Evolutionary conservation across 2,329 filamentous ascomycete species (phyloP), one percentile per base, ranked within the genome.

Genomic region (Colletotrichum paranaense): DNA sequence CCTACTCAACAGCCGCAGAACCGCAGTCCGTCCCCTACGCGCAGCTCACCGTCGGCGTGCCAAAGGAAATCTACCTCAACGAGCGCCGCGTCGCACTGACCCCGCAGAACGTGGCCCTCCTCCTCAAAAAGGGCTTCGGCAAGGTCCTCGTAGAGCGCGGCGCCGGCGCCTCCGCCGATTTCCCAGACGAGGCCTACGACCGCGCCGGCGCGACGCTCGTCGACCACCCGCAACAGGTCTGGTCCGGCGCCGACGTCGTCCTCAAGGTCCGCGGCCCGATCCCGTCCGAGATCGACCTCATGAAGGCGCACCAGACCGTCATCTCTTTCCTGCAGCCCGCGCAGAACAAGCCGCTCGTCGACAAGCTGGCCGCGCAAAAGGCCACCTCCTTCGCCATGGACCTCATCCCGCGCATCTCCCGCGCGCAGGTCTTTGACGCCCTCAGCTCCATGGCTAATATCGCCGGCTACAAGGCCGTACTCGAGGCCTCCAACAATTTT

Each of bases 391-490:
- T 98, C 80, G 94, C 95, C 26, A 97, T 98, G 95, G 95, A 98
- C 80, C 93, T 95, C 91, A 93, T 98, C 65, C 95, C 95, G 19
- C 91, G 95, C 53, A 97, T 97, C 77, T 97, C 95, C 1, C 90
- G 95, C 59, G 95, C 95, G 1, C 95, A 97, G 80, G 92, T 94
- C 0, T 97, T 97, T 78, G 95, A 97, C 82, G 95, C 94, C 0
- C 87, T 97, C 68, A 95, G 94, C 81, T 97, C 94, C 11, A 97
- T 97, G 95, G 95, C 95, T 73, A 97, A 97, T 78, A 97, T 97
- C 84, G 94, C 95, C 26, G 95, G 95, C 0, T 98, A 98, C 84
- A 97, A 97, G 82, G 95, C 95, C 53, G 94, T 97, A 1, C 86
- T 97, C 56, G 95, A 97, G 82, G 95, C 95, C 1, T 95, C 94